phyloP scores from a whole-genome alignment of 371 early-diverging fungal species.

The Synchytrium microbalum region DNA sequence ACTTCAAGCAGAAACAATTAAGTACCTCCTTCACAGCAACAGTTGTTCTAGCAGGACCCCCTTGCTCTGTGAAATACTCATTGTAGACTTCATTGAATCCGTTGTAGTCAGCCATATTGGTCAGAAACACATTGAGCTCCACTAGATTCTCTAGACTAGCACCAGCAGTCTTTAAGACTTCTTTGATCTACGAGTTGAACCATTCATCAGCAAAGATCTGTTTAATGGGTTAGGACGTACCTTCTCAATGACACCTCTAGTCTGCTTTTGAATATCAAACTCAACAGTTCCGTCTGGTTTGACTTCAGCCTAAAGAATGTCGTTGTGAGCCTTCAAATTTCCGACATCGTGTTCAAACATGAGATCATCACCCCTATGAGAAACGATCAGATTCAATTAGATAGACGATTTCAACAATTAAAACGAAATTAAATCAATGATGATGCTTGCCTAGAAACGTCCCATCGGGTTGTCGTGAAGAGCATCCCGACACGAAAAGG shows the following conservation, averaged over 20 bases:
- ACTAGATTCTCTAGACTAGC: slow-evolving; percentile 45
- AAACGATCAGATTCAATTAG: background rate
- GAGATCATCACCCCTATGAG: background rate
- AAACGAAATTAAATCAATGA: background rate
- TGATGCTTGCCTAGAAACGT: slow-evolving; percentile 38
- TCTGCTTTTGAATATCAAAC: slow-evolving; percentile 51
- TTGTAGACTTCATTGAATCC: slow-evolving; percentile 39
- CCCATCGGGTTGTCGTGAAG: slow-evolving; percentile 49
- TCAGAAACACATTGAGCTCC: slow-evolving; percentile 60
- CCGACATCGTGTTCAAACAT: slow-evolving; percentile 4
- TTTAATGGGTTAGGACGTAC: slow-evolving; percentile 10
- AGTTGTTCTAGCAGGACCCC: slow-evolving; percentile 30
- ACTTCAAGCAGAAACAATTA: too few species aligned
- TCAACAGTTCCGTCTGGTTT: slow-evolving; percentile 40
- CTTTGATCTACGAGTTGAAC: slow-evolving; percentile 35
- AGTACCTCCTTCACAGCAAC: slow-evolving; percentile 35
- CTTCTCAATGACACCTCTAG: slow-evolving; percentile 57
- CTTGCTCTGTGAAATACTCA: slow-evolving; percentile 3
- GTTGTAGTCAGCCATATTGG: slow-evolving; percentile 56
- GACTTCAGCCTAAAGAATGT: slow-evolving; percentile 32
- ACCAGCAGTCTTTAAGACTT: slow-evolving; percentile 41
- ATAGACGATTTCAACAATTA: background rate
- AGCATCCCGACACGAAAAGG: slow-evolving; percentile 57
- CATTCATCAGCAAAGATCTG: background rate
- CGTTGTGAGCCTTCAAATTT: slow-evolving; percentile 31